A percentile compares a stretch with the other conserved stretches of the same genome.
Evolutionary conservation across 352 stramenopile species (phyloP).

Genomic region (Peronospora destructor): DNA sequence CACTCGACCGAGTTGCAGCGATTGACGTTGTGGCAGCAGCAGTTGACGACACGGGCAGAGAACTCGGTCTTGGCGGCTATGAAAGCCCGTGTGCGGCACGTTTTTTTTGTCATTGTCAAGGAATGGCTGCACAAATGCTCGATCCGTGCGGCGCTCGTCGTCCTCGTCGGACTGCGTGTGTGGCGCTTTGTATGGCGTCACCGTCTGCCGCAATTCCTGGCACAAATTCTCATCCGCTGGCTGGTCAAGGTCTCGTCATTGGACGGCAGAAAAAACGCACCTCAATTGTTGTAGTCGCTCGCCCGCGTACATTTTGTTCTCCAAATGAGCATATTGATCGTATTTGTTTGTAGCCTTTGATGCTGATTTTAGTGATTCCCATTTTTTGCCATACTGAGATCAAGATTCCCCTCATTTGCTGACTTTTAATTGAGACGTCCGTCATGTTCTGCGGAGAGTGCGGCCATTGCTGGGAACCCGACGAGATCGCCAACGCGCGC

Average conservation of each 20-base stretch:
- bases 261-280: slow-evolving; percentile 15
- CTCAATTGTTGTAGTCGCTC: slow-evolving; percentile 4
- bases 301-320: no score
- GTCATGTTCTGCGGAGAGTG: slow-evolving; percentile 81
- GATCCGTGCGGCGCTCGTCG: slow-evolving; percentile 45
- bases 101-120: slow-evolving; percentile 32
- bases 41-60: slow-evolving; percentile 31
- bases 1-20: slow-evolving; percentile 62
- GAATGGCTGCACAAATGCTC: slow-evolving; percentile 43
- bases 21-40: slow-evolving; percentile 30
- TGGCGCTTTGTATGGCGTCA: slow-evolving; percentile 49
- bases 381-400: slow-evolving; percentile 10
- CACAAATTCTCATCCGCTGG: slow-evolving; percentile 54
- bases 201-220: slow-evolving; percentile 49
- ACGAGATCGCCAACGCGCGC: slow-evolving; percentile 70
- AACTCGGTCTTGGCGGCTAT: slow-evolving; percentile 40
- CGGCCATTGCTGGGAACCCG: slow-evolving; percentile 68
- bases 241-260: slow-evolving; percentile 49
- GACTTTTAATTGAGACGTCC: slow-evolving; percentile 11
- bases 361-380: neutral
- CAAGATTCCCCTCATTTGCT: slow-evolving; percentile 23
- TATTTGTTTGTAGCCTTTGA: no score
- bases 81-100: slow-evolving; percentile 33
- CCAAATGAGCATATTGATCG: no score
- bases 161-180: slow-evolving; percentile 37